Evolutionary conservation across 352 stramenopile genomes (phyloP), one percentile per base, ranked within the genome.

Genomic region (Pythium rhizo-oryzae): DNA sequence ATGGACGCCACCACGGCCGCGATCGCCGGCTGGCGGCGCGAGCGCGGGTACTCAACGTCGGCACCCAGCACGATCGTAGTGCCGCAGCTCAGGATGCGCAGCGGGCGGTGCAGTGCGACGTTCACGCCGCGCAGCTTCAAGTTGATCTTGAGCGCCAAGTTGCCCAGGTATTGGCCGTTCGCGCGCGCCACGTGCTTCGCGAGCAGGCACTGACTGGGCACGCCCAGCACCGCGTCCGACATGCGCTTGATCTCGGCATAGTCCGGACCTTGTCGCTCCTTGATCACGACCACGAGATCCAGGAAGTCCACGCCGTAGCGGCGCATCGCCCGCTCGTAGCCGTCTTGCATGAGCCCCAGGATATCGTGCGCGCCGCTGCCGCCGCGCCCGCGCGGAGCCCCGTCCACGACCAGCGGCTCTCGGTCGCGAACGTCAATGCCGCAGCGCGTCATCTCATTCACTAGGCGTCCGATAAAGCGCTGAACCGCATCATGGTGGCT

Each of bases 11-110:
- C 84, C 19, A 97, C 88, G 0, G 88, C 84, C 19, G 88, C 87
- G 53, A 96, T 93, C 12, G 80, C 86, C 21, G 85, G 82, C 76
- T 78, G 59, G 84, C 81, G 41, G 74, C 75, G 33, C 1, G 84
- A 77, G 24, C 84, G 74, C 19, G 86, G 81, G 59, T 96, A 85
- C 50, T 89, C 82, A 28, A 94, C 80, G 62, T 92, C 80, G 12
- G 87, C 89, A 18, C 89, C 87, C 63, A 95, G 90, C 43, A 95
- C 81, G 51, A 96, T 96, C 24, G 86, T 93, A 19, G 74, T 65
- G 19, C 67, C 72, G 15, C 59, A 67, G 12, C 60, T 79, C n/a
- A 93, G 62, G 8, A 85, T 65, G 19, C 78, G 72, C 21, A 91
- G 70, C 4, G 67, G 67, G n/a, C 85, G 76, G 30, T 69, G 53